Conservation (phyloP, 2,329 filamentous ascomycete genomes). For the Drechslerella stenobrocha region DNA sequence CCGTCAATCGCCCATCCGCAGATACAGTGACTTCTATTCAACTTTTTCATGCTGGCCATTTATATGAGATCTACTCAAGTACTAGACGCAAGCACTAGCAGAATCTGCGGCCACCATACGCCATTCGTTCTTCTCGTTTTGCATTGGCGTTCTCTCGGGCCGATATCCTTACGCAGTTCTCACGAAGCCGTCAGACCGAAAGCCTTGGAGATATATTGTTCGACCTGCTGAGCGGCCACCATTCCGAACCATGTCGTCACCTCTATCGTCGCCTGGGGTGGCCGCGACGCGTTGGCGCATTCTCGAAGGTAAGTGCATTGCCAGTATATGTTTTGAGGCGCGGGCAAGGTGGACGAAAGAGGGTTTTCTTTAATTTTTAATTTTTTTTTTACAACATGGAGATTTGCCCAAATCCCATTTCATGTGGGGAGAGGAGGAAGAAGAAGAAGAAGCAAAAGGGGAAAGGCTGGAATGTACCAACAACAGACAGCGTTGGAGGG, state of each 20-base stretch:
- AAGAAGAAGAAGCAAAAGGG: no score
- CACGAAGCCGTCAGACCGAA: not conserved
- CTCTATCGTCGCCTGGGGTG: constrained; percentile 11
- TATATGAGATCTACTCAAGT: not conserved
- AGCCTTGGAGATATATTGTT: not conserved
- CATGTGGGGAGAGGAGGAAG: no score
- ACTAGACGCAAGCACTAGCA: not conserved
- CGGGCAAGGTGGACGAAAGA: no score
- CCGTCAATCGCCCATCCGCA: not conserved
- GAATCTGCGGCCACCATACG: not conserved
- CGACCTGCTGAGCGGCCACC: not conserved
- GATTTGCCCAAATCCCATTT: no score
- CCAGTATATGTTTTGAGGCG: not conserved
- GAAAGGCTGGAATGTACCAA: no score
- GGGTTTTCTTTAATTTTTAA: no score
- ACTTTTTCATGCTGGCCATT: not conserved
- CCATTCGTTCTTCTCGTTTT: not conserved
- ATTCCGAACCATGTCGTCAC: constrained; percentile 13
- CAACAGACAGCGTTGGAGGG: no score
- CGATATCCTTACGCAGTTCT: constrained; percentile 1
- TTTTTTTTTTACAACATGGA: no score
- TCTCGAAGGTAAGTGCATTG: constrained; percentile 37
- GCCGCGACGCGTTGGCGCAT: constrained; percentile 28
- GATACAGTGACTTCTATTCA: constrained; percentile 4
- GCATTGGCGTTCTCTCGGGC: not conserved